Evolutionary conservation across 306 rosid genomes (phyloP).

Genomic region (Rosa persica): DNA sequence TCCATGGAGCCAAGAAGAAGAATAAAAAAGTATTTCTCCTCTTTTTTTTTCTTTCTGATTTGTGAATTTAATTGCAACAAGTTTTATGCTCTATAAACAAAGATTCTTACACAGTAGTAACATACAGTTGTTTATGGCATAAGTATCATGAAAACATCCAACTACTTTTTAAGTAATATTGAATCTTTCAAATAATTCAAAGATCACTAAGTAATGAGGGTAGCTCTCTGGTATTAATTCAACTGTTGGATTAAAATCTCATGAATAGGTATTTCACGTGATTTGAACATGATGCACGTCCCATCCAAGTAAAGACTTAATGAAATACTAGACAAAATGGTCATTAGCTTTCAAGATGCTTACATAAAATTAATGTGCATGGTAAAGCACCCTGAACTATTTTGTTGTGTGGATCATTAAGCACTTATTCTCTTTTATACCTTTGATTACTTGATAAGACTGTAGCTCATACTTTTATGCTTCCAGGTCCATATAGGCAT

Average conservation of each 20-base stretch:
- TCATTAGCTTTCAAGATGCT: neutral
- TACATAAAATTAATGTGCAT: neutral
- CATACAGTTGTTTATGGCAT: neutral
- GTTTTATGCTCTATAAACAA: neutral
- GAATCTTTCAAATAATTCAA: too few species aligned
- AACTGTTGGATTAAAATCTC: too few species aligned
- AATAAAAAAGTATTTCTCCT: too few species aligned
- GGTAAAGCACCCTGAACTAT: neutral
- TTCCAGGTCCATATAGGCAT: neutral
- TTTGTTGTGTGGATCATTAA: neutral
- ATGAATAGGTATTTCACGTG: too few species aligned
- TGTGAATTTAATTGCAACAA: neutral
- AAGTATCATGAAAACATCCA: neutral
- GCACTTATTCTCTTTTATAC: neutral
- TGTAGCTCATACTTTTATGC: neutral
- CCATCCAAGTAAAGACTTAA: too few species aligned
- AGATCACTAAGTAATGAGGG: too few species aligned
- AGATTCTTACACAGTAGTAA: neutral
- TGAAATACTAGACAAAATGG: too few species aligned
- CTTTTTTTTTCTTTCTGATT: neutral
- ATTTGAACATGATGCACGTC: too few species aligned
- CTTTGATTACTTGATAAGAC: neutral
- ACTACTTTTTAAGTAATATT: too few species aligned
- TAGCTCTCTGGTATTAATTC: too few species aligned
- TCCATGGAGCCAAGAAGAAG: neutral